phyloP scores from a whole-genome alignment of 1,284 basidiomycete genomes.

The Marasmius fiardii region DNA sequence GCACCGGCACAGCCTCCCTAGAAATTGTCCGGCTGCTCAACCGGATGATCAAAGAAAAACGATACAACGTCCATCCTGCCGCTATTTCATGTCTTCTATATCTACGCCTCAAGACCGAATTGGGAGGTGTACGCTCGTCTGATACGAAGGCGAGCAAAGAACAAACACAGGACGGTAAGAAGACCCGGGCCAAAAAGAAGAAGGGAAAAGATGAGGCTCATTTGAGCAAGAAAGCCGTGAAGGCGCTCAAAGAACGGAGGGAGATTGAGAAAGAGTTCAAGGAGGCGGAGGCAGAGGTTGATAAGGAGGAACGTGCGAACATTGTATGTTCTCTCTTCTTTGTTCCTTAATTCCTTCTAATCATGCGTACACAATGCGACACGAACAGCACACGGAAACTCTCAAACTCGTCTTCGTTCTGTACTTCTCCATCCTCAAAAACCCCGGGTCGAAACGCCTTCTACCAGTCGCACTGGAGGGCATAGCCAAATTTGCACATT shows the following conservation, averaged over 20 bases:
- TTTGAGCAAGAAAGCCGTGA: slow-evolving; percentile 86
- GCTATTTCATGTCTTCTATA: slow-evolving; percentile 85
- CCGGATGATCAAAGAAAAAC: slow-evolving; percentile 94
- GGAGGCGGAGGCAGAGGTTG: slow-evolving; percentile 93
- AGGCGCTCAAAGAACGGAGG: slow-evolving; percentile 77
- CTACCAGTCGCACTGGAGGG: slow-evolving; percentile 90
- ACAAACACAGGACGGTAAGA: slow-evolving; percentile 33
- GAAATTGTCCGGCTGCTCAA: slow-evolving; percentile 91
- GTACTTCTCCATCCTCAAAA: slow-evolving; percentile 96
- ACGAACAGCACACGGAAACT: slow-evolving; percentile 89
- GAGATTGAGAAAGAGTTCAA: slow-evolving; percentile 87
- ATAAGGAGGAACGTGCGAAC: slow-evolving; percentile 85
- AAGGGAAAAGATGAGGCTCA: slow-evolving; percentile 62
- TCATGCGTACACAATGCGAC: slow-evolving; percentile 11
- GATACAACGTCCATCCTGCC: slow-evolving; percentile 87
- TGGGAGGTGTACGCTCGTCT: slow-evolving; percentile 70
- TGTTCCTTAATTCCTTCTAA: slow-evolving; percentile 6
- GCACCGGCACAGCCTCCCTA: slow-evolving; percentile 77
- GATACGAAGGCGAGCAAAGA: slow-evolving; percentile 62
- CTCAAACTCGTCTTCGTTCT: slow-evolving; percentile 97
- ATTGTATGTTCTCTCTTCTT: slow-evolving; percentile 53
- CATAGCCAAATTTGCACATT: slow-evolving; percentile 90
- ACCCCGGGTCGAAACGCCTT: slow-evolving; percentile 76
- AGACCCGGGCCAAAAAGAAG: slow-evolving; percentile 46
- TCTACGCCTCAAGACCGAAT: slow-evolving; percentile 86